Conservation (phyloP, 2,329 filamentous ascomycete species). For the Verticillium tricorpus region DNA sequence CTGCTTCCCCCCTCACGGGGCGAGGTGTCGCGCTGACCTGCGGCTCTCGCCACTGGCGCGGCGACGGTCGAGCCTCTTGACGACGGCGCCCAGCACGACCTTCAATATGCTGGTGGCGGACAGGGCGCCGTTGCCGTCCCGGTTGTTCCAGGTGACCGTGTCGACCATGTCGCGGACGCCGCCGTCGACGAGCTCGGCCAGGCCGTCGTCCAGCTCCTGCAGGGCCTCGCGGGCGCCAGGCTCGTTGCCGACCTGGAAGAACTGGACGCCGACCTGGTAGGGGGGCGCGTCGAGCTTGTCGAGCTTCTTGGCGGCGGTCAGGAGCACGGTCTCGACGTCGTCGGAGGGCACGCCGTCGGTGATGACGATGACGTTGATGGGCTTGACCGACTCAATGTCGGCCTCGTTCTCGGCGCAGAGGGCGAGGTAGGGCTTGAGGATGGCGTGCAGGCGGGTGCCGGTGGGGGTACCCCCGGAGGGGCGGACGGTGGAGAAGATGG, state of each 20-base stretch:
- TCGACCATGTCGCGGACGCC: slow-evolving; percentile 84
- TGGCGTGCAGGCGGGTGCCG: slow-evolving; percentile 63
- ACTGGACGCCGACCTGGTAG: slow-evolving; percentile 88
- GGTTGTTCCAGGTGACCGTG: slow-evolving; percentile 69
- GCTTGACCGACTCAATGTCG: slow-evolving; percentile 52
- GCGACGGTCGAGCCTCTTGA: slow-evolving; percentile 36
- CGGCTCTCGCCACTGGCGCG: slow-evolving; percentile 10
- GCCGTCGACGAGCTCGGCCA: slow-evolving; percentile 49
- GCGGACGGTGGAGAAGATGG: slow-evolving; percentile 64
- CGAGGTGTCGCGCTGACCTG: neutral
- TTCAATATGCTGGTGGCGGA: slow-evolving; percentile 74
- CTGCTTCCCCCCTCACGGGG: neutral
- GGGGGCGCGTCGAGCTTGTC: slow-evolving; percentile 65
- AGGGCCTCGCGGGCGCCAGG: slow-evolving; percentile 59
- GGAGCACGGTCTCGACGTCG: slow-evolving; percentile 68
- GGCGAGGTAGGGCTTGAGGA: slow-evolving; percentile 68
- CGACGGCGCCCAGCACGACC: slow-evolving; percentile 73
- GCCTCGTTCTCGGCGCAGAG: slow-evolving; percentile 33
- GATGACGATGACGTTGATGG: slow-evolving; percentile 87
- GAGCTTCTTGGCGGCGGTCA: slow-evolving; percentile 63
- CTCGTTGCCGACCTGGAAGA: slow-evolving; percentile 89
- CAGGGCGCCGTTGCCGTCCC: slow-evolving; percentile 39
- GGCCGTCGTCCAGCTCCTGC: slow-evolving; percentile 68
- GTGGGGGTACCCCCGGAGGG: slow-evolving; percentile 71
- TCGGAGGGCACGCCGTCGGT: slow-evolving; percentile 83